A percentile compares a stretch with the other conserved stretches of the same genome.
phyloP scores from a whole-genome alignment of 371 early-diverging fungal genomes.

The Apophysomyces elegans region DNA sequence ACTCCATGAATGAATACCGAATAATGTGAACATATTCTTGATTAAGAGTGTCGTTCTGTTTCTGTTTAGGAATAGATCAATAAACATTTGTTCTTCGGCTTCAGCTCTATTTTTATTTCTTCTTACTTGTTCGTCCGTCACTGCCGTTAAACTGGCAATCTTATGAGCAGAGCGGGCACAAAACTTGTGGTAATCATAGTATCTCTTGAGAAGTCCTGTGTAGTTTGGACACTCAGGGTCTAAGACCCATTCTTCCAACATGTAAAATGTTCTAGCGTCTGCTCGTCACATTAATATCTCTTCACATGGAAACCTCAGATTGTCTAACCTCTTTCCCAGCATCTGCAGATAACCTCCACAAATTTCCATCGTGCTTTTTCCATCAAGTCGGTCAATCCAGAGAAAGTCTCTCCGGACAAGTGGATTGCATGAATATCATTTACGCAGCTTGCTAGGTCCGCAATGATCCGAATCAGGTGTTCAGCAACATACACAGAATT shows the following conservation, averaged over 20 bases:
- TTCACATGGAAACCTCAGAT: conserved; percentile 29
- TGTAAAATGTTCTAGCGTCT: conserved; percentile 81
- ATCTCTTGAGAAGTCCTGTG: conserved; percentile 66
- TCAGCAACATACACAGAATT: conserved; percentile 62
- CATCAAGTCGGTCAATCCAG: conserved; percentile 57
- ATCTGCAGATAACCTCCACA: conserved; percentile 56
- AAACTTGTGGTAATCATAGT: conserved; percentile 75
- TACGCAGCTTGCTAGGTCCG: conserved; percentile 60
- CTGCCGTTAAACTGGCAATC: conserved; percentile 59
- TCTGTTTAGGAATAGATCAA: not conserved
- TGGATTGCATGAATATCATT: conserved; percentile 62
- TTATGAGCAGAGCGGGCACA: conserved; percentile 67
- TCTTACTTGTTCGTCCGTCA: conserved; percentile 38
- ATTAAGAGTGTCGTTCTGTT: conserved; percentile 25
- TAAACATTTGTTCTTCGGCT: not conserved
- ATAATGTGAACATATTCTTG: conserved; percentile 58
- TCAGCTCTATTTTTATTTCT: not conserved
- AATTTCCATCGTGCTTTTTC: conserved; percentile 60
- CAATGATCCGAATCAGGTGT: conserved; percentile 58
- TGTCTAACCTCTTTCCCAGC: conserved; percentile 60
- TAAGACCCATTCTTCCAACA: conserved; percentile 87
- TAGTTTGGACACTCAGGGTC: conserved; percentile 74
- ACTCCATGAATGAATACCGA: conserved; percentile 65
- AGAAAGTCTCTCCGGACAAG: conserved; percentile 59
- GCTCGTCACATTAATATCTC: conserved; percentile 23